These are phyloP conservation scores for Collybia sordida DNA, from an alignment of 768 basidiomycete species.

Conservation along the genomic window DNA sequence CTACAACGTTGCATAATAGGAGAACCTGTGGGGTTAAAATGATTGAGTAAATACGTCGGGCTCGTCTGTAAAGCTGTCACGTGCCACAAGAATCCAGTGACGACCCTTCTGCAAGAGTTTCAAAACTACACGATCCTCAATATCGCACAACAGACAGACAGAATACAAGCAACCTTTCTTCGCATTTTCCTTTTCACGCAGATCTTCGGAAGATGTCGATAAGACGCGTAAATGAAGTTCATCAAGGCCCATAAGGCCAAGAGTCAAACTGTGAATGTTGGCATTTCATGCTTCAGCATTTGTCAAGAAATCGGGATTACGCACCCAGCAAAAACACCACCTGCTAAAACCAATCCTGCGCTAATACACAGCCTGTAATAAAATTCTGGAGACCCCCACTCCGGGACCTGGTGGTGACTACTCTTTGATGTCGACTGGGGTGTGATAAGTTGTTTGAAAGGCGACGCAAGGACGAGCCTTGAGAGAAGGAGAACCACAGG, in stretches of 20 bases:
- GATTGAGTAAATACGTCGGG: too few species aligned
- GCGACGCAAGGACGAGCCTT: conserved; percentile 7
- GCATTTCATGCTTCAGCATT: not conserved
- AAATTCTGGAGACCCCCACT: conserved; percentile 62
- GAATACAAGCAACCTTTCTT: conserved; percentile 50
- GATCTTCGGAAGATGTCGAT: conserved; percentile 76
- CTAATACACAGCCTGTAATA: conserved; percentile 73
- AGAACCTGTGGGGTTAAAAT: conserved; percentile 55
- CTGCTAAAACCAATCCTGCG: conserved; percentile 69
- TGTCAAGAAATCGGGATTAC: conserved; percentile 25
- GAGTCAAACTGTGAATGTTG: conserved; percentile 61
- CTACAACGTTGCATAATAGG: conserved; percentile 83
- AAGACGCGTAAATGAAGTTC: conserved; percentile 89
- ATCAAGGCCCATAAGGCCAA: conserved; percentile 93
- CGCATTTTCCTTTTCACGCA: conserved; percentile 65
- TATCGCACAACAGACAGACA: not conserved
- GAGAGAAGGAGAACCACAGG: conserved; percentile 7
- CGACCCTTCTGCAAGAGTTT: conserved; percentile 61
- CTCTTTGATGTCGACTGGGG: not conserved
- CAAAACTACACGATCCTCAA: conserved; percentile 38
- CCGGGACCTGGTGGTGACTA: conserved; percentile 15
- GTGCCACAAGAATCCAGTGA: conserved; percentile 93
- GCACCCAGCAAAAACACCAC: conserved; percentile 93
- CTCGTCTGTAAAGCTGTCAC: conserved; percentile 12
- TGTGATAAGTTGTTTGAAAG: not conserved